phyloP scores from a whole-genome alignment of 2,329 filamentous ascomycete species.

The Aspergillus uvarum region DNA sequence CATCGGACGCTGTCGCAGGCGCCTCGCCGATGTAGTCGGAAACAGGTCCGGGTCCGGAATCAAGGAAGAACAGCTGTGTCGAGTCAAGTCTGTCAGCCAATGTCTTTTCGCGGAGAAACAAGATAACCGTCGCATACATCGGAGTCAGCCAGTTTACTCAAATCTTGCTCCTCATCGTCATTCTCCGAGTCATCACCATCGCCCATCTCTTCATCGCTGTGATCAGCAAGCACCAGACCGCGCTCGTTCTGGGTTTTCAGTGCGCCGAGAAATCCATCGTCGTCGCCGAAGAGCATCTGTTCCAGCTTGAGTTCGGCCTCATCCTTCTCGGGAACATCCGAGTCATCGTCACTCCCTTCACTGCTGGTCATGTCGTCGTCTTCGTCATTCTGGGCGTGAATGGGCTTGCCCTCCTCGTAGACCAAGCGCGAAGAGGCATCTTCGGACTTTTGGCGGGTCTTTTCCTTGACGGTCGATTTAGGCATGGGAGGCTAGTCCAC shows the following conservation, averaged over 20 bases:
- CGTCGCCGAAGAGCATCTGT: constrained; percentile 82
- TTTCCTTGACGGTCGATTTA: constrained; percentile 30
- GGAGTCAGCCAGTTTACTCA: constrained; percentile 71
- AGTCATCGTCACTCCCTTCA: constrained; percentile 24
- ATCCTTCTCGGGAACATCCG: constrained; percentile 63
- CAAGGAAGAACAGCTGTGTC: constrained; percentile 72
- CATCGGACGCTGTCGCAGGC: constrained; percentile 41
- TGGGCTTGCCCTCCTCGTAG: constrained; percentile 23
- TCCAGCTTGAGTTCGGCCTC: constrained; percentile 83
- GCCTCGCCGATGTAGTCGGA: constrained; percentile 30
- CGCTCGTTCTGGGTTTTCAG: constrained; percentile 60
- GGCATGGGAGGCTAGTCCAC: constrained; percentile 24
- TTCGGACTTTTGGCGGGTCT: constrained; percentile 27
- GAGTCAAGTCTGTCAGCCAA: neutral
- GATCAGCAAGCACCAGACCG: constrained; percentile 39
- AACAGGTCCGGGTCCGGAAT: constrained; percentile 58
- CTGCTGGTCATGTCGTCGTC: constrained; percentile 30
- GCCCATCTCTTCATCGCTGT: constrained; percentile 31
- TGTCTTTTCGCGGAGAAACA: neutral
- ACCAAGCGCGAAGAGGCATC: constrained; percentile 21
- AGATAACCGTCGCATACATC: constrained; percentile 51
- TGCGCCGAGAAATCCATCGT: constrained; percentile 73
- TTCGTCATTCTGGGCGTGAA: constrained; percentile 21
- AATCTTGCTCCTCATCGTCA: constrained; percentile 50
- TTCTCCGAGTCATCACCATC: constrained; percentile 39